These are phyloP conservation scores for Dactylonectria macrodidyma DNA, from an alignment of 2,329 filamentous ascomycete species.

Conservation along the genomic window DNA sequence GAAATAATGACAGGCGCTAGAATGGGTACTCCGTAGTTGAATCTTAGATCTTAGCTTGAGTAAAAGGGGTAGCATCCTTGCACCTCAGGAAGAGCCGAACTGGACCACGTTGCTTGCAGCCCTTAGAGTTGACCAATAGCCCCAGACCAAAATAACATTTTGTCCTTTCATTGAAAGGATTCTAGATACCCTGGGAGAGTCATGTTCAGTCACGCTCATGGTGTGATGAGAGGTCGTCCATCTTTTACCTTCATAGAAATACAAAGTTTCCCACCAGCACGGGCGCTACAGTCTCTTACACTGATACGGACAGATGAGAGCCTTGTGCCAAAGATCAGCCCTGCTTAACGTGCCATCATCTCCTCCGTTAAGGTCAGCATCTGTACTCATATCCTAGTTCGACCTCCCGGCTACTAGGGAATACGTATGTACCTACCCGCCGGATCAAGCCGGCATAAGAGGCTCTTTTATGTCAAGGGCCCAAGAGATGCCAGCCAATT, in stretches of 20 bases:
- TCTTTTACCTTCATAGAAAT: background rate
- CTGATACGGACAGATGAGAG: too few species aligned
- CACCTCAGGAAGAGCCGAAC: background rate
- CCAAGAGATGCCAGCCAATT: background rate
- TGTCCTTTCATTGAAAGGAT: background rate
- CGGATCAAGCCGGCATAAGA: too few species aligned
- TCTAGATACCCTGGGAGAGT: background rate
- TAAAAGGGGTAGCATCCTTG: background rate
- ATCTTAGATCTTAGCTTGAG: background rate
- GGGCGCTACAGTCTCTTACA: too few species aligned
- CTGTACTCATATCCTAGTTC: too few species aligned
- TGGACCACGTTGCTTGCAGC: background rate
- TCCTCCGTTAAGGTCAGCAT: too few species aligned
- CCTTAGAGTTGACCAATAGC: background rate
- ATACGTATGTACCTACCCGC: too few species aligned
- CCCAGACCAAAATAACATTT: background rate
- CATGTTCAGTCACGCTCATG: background rate
- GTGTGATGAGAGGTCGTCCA: background rate
- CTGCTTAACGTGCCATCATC: too few species aligned
- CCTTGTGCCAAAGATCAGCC: too few species aligned
- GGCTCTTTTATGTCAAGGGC: background rate
- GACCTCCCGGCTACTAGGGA: too few species aligned
- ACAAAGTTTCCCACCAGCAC: background rate
- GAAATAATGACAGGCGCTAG: too few species aligned
- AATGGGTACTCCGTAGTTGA: too few species aligned